Percentiles rank a stretch among this genome's conserved stretches.
Conservation (phyloP, 345 rosid species). For the Eucalyptus cladocalyx region DNA sequence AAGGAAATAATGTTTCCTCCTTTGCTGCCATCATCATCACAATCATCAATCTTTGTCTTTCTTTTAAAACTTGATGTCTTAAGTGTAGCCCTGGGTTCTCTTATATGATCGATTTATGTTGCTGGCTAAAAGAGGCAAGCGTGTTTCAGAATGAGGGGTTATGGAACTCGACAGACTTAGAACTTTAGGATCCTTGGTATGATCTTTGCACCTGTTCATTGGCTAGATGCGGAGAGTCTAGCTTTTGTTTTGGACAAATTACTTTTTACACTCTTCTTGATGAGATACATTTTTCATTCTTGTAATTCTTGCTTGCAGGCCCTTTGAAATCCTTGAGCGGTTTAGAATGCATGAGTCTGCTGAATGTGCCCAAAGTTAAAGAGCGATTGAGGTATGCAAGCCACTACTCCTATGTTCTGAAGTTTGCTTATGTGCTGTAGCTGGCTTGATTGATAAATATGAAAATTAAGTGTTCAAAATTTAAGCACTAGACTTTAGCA, state of each 20-base stretch:
- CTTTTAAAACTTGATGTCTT: not conserved
- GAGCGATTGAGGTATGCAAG: not conserved
- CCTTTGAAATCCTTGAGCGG: slow-evolving; percentile 4
- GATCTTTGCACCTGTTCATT: not conserved
- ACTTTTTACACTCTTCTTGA: not conserved
- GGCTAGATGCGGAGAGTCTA: not conserved
- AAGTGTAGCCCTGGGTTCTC: not conserved
- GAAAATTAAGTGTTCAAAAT: not conserved
- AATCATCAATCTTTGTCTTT: not conserved
- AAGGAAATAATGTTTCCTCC: not conserved
- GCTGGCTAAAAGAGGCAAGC: not conserved
- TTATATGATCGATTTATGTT: not conserved
- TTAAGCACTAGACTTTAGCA: not conserved
- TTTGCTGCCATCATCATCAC: not conserved
- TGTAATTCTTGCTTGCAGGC: not conserved
- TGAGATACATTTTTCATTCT: not conserved
- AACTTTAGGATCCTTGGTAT: not conserved
- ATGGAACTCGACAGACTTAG: not conserved
- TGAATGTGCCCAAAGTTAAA: slow-evolving; percentile 7
- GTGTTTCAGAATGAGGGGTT: not conserved
- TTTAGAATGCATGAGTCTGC: slow-evolving; percentile 9
- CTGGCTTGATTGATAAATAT: not conserved
- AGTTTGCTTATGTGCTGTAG: not conserved
- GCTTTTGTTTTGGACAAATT: not conserved
- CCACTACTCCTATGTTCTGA: not conserved